phyloP scores from a whole-genome alignment of 192 early-diverging fungal genomes.

The Endogone sp. region DNA sequence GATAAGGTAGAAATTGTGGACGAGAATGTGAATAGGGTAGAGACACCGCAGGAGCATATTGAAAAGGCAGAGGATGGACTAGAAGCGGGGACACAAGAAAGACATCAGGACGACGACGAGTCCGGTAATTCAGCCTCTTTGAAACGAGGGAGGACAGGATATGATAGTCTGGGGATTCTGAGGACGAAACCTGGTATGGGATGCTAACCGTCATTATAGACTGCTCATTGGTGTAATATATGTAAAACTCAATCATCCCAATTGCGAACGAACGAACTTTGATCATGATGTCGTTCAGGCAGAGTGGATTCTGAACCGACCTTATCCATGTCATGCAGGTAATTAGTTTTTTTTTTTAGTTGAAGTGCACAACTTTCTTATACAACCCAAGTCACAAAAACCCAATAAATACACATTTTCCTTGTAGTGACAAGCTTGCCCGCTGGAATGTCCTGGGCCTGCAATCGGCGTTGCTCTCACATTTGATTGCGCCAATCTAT shows the following conservation, averaged over 20 bases:
- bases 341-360: background rate
- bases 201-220: too few relatives aligned
- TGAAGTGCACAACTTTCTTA: too few relatives aligned
- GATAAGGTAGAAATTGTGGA: background rate
- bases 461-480: slow-evolving; percentile 62
- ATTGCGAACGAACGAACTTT: background rate
- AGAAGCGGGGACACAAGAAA: slow-evolving; percentile 7
- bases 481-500: slow-evolving; percentile 65
- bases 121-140: slow-evolving; percentile 12
- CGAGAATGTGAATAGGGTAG: background rate
- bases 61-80: background rate
- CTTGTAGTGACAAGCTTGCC: slow-evolving; percentile 91
- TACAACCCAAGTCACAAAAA: too few relatives aligned
- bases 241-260: too few relatives aligned
- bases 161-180: slow-evolving; percentile 51
- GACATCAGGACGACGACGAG: background rate
- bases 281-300: slow-evolving; percentile 18
- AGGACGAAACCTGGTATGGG: slow-evolving; percentile 74
- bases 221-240: too few relatives aligned
- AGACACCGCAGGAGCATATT: background rate
- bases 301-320: slow-evolving; percentile 70
- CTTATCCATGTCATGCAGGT: slow-evolving; percentile 72
- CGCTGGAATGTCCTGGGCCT: slow-evolving; percentile 84
- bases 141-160: slow-evolving; percentile 61
- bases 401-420: too few relatives aligned